Percentiles rank a stretch among this genome's conserved stretches.
Evolutionary conservation across 192 early-diverging fungal species (phyloP).

Genomic region (Phlyctochytrium bullatum): DNA sequence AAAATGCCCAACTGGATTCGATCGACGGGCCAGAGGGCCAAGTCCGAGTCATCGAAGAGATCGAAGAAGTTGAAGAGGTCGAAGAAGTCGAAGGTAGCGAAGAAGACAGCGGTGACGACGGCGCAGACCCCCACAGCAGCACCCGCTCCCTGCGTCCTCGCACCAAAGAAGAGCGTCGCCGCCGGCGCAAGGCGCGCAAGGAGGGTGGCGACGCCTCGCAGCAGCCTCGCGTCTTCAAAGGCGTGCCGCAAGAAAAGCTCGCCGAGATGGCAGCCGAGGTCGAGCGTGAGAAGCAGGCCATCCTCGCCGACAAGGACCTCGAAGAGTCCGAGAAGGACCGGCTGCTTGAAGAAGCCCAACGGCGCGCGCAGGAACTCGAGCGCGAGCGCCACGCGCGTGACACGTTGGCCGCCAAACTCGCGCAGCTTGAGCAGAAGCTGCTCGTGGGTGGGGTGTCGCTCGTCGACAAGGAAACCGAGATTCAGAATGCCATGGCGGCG

Average conservation of each 20-base stretch:
- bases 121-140: constrained; percentile 4
- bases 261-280: constrained; percentile 46
- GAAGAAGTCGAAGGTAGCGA: constrained; percentile 56
- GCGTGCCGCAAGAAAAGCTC: constrained; percentile 37
- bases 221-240: constrained; percentile 4
- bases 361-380: constrained; percentile 52
- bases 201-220: background rate
- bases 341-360: constrained; percentile 45
- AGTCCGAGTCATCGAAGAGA: constrained; percentile 37
- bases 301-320: constrained; percentile 54
- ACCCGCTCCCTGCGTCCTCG: background rate
- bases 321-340: constrained; percentile 54
- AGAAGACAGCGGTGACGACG: constrained; percentile 27
- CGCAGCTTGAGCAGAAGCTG: constrained; percentile 58
- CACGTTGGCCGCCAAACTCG: constrained; percentile 48
- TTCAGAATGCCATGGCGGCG: constrained; percentile 40
- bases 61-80: constrained; percentile 50
- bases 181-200: background rate
- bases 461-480: constrained; percentile 38
- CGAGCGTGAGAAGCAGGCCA: constrained; percentile 50
- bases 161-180: constrained; percentile 12
- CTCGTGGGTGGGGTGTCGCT: constrained; percentile 61
- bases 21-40: constrained; percentile 34
- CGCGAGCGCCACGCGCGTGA: constrained; percentile 45
- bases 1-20: constrained; percentile 39